Evolutionary conservation across 768 basidiomycete species (phyloP).

Genomic region (Mycena haematopus): DNA sequence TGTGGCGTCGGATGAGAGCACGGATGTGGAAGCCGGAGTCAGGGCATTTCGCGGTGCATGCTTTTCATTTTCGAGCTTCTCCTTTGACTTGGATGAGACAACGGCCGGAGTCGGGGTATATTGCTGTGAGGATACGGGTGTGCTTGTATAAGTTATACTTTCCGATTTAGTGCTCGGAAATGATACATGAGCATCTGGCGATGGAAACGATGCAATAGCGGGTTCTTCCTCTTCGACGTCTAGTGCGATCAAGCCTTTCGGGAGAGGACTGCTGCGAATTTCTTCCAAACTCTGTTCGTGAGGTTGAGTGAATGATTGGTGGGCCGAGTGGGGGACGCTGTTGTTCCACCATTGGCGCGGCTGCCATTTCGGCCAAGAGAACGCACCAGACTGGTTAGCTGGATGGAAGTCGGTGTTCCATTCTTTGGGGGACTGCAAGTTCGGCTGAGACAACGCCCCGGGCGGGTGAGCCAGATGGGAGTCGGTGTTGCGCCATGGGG

Average conservation of each 20-base stretch:
- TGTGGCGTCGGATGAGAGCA: not conserved
- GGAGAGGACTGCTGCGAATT: not conserved
- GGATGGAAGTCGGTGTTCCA: too few species aligned
- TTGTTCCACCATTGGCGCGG: too few species aligned
- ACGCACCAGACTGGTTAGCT: too few species aligned
- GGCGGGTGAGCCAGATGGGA: too few species aligned
- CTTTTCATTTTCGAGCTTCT: not conserved
- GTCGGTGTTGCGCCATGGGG: not conserved
- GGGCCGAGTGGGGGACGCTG: not conserved
- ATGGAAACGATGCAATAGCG: not conserved
- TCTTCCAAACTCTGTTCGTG: not conserved
- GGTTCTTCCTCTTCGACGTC: slow-evolving; percentile 6
- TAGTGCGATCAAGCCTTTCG: not conserved
- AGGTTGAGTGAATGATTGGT: not conserved
- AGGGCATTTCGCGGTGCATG: not conserved
- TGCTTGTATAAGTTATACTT: not conserved
- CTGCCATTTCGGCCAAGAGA: too few species aligned
- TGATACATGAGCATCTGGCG: not conserved
- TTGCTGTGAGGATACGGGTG: not conserved
- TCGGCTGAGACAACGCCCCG: too few species aligned
- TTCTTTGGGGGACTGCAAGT: too few species aligned
- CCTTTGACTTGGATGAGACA: not conserved
- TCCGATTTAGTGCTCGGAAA: not conserved
- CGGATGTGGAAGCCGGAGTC: not conserved
- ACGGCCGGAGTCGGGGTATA: not conserved